Percentiles rank a stretch among this genome's conserved stretches.
Evolutionary conservation across 2,329 filamentous ascomycete genomes (phyloP).

Genomic region (Colletotrichum echinochloae): DNA sequence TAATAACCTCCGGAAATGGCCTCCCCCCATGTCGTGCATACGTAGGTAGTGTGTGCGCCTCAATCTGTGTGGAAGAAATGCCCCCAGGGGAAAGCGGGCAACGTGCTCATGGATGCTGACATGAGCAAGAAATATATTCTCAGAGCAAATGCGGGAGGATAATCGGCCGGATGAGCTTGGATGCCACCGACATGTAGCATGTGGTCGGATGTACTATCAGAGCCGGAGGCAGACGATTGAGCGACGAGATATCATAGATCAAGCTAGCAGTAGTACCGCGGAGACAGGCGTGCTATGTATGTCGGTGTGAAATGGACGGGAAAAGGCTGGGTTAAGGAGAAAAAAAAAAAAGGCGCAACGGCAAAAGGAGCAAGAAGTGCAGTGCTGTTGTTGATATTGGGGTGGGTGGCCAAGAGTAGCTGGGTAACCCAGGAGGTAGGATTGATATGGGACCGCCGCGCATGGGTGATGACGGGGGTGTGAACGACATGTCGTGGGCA

Average conservation of each 20-base stretch:
- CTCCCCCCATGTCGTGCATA: constrained; percentile 37
- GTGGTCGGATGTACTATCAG: background rate
- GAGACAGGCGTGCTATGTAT: background rate
- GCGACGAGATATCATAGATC: background rate
- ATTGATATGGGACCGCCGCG: constrained; percentile 38
- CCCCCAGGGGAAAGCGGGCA: constrained; percentile 1
- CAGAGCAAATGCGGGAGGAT: background rate
- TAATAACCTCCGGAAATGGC: constrained; percentile 28
- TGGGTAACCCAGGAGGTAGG: constrained; percentile 33
- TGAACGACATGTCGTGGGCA: constrained; percentile 37
- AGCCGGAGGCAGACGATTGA: background rate
- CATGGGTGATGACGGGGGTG: constrained; percentile 38
- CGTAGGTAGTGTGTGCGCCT: constrained; percentile 18
- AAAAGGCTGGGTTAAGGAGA: background rate
- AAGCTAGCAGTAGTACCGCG: background rate
- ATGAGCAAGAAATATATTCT: background rate
- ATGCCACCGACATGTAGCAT: constrained; percentile 3
- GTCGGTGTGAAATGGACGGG: background rate
- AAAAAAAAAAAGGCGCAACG: background rate
- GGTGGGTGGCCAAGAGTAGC: constrained; percentile 34
- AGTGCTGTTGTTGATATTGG: constrained; percentile 37
- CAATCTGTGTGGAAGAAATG: constrained; percentile 1
- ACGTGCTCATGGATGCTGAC: constrained; percentile 8
- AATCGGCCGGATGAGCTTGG: constrained; percentile 15
- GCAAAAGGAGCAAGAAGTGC: constrained; percentile 12